These are phyloP conservation scores for Eucalyptus pumila DNA, from an alignment of 345 rosid species.

Conservation along the genomic window DNA sequence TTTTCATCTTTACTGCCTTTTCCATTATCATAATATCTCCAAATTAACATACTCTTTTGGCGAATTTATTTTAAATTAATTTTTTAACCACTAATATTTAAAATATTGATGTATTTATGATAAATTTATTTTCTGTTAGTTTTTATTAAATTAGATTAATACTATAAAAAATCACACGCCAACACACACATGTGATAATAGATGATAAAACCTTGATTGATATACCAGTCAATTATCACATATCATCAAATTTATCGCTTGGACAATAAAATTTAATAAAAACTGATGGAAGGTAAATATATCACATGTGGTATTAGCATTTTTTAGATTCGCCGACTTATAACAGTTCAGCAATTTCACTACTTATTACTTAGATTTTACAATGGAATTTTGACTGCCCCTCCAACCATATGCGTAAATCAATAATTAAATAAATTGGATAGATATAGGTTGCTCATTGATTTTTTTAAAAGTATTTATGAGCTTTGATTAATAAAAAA, in stretches of 20 bases:
- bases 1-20: not conserved
- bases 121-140: too few species aligned
- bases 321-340: not conserved
- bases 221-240: accelerated
- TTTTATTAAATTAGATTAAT: too few species aligned
- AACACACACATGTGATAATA: accelerated
- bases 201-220: accelerated
- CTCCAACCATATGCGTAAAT: not conserved
- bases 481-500: not conserved
- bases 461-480: not conserved
- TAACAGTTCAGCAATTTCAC: not conserved
- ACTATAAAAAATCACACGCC: accelerated
- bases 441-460: accelerated
- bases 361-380: not conserved
- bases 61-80: too few species aligned
- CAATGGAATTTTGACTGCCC: accelerated
- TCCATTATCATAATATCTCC: not conserved
- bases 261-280: too few species aligned
- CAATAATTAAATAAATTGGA: not conserved
- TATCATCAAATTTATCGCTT: accelerated
- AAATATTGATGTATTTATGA: too few species aligned
- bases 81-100: too few species aligned
- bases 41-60: too few species aligned
- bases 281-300: too few species aligned
- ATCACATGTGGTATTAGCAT: too few species aligned